Base-by-base conservation (phyloP, 352 stramenopile species). In the Phytophthora melonis region DNA sequence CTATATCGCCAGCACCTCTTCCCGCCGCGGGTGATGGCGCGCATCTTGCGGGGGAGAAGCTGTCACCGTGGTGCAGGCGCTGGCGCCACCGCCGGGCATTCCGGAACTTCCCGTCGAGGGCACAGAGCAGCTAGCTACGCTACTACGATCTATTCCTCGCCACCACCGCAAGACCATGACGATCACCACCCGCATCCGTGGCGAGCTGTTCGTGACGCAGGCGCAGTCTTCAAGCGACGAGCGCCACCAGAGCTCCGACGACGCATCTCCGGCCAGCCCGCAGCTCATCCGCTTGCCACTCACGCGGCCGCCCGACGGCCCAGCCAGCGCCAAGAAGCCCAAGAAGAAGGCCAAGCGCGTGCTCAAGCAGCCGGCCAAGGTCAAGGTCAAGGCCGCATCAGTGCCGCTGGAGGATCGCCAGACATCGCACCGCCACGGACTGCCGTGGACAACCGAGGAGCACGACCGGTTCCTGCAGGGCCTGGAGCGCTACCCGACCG, bases 381-480 rank as follows among this genome's bases (percentile, higher is more conserved):
- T 18, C 43, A 70, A 59, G 23, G 14, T 64, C 30, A 56, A 65
- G 10, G 30, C 47, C 8, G 50, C 58, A 18, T 3, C 61, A 43
- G 1, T 39, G 5, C 43, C 21, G 16, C 43, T 50, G 36, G 16
- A 21, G 21, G 60, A 60, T 27, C 59, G 27, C 16, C 41, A 62
- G 25, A 21, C 47, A 14, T 18, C 66, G 23, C 66, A 75, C 6
- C 71, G 70, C 52, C 73, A 76, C 58, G 75, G 75, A 9, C 60
- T 77, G 27, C 62, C 75, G 5, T 81, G 79, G 79, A 82, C 73
- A 16, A 68, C 65, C 0, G 70, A 86, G 18, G 81, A 88, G 63
- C 83, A 91, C 67, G 81, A 89, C 9, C 77, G 78, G 8, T 90
- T 90, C 72, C 58, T 90, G 18, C 66, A 83, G 13, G 83, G 79